phyloP scores from a whole-genome alignment of 2,329 filamentous ascomycete species.

The Calonectria crousiana region DNA sequence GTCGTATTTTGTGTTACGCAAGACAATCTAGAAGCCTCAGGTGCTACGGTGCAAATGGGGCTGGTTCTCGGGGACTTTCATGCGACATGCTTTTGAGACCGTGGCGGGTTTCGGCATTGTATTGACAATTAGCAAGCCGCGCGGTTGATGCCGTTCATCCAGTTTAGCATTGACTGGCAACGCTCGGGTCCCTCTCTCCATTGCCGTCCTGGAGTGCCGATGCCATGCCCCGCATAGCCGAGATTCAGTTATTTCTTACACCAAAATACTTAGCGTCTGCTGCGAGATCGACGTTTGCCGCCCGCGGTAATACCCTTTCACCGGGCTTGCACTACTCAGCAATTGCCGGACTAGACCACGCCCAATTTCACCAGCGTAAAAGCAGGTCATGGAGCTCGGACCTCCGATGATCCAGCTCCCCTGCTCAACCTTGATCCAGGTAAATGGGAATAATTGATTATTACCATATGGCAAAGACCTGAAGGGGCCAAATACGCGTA shows the following conservation, averaged over 20 bases:
- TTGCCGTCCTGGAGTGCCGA: slow-evolving; percentile 18
- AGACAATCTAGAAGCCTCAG: not conserved
- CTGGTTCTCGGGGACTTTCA: not conserved
- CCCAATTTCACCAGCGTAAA: not conserved
- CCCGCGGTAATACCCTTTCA: slow-evolving; percentile 40
- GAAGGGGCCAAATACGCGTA: not conserved
- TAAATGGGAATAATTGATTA: not conserved
- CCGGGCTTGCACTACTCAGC: slow-evolving; percentile 34
- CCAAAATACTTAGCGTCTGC: slow-evolving; percentile 34
- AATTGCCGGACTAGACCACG: slow-evolving; percentile 38
- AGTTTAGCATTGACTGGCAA: not conserved
- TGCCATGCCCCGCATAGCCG: slow-evolving; percentile 18
- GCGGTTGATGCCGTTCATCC: slow-evolving; percentile 2
- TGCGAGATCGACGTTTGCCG: slow-evolving; percentile 45
- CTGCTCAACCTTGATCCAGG: not conserved
- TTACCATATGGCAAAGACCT: not conserved
- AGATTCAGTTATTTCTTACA: slow-evolving; percentile 24
- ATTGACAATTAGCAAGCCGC: not conserved
- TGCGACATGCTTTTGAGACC: not conserved
- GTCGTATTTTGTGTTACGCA: slow-evolving; percentile 34
- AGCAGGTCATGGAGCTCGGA: slow-evolving; percentile 10
- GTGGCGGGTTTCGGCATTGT: not conserved
- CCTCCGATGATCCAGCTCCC: not conserved
- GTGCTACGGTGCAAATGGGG: not conserved
- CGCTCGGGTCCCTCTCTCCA: slow-evolving; percentile 15